Conservation (phyloP, 176 grass and related monocot genomes). For the Pharus latifolius region DNA sequence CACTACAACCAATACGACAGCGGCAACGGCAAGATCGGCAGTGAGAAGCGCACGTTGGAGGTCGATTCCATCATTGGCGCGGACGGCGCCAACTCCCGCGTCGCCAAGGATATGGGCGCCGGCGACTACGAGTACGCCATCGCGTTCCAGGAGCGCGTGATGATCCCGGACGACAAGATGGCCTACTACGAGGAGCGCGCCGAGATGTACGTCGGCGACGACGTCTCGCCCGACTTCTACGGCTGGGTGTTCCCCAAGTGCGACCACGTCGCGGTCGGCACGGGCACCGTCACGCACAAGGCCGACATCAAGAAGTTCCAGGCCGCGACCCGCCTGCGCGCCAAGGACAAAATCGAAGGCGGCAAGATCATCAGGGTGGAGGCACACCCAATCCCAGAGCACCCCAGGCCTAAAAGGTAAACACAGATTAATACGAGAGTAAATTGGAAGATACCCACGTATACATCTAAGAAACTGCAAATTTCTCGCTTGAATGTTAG, state of each 20-base stretch:
- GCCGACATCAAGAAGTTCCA: constrained; percentile 97
- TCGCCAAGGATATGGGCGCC: constrained; percentile 89
- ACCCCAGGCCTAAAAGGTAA: constrained; percentile 78
- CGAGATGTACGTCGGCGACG: constrained; percentile 98
- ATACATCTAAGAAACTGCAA: no score
- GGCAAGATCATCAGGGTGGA: constrained; percentile 93
- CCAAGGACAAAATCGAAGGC: constrained; percentile 94
- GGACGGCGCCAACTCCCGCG: constrained; percentile 92
- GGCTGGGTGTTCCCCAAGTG: constrained; percentile 99
- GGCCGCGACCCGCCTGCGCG: constrained; percentile 81
- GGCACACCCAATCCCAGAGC: constrained; percentile 93
- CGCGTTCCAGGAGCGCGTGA: constrained; percentile 95
- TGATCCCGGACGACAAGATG: constrained; percentile 89
- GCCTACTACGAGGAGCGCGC: constrained; percentile 91
- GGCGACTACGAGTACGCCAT: constrained; percentile 98
- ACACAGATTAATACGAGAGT: no score
- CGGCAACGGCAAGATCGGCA: constrained; percentile 36
- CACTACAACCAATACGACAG: constrained; percentile 76
- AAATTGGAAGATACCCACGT: no score
- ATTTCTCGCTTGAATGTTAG: no score
- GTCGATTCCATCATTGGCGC: constrained; percentile 92
- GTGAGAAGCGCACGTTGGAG: constrained; percentile 60
- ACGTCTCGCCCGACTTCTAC: constrained; percentile 97
- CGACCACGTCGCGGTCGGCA: constrained; percentile 94
- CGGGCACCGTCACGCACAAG: constrained; percentile 95